Evolutionary conservation across 164 flowering plant genomes (phyloP), one percentile per base, ranked within the genome.

Genomic region (Chimonanthus praecox): DNA sequence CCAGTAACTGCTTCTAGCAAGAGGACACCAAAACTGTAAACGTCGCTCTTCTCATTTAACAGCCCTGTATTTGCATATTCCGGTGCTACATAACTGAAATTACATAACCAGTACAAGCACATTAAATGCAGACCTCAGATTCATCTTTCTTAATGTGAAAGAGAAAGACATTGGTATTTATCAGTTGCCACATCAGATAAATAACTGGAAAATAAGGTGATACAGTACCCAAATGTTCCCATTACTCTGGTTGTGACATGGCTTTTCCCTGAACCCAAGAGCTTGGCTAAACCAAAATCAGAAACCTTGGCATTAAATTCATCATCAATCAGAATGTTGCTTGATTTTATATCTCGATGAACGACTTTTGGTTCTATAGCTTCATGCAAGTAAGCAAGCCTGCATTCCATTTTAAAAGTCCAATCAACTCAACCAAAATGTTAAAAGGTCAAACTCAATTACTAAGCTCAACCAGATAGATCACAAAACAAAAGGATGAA

Each of bases 61-160:
- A 84, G 49, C 20, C 86, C 86, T n/a, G 86, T 80, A 47, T 83
- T 86, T 51, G 89, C 89, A 80, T 86, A 86, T 77, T 86, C 89
- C 54, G 89, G 89, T 18, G 89, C 89, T 33, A 86, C 89, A 74
- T 86, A 86, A 21, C 89, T 86, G 80, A 64, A 75, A 67, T 68
- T 20, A 76, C 61, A 77, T 49, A 54, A 63, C 44, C 9, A 49
- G 13, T 11, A 7, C 21, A 44, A 21, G 44, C 44, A 63, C 60
- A 54, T 54, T 54, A 54, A 13, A 54, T 13, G 60, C 16, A 13
- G 60, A n/a, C 4, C 16, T 11, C 16, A 54, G 60, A n/a, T 54
- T 54, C 60, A 33, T 8, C 10, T 63, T 33, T n/a, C 33, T 20
- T 20, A 21, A 63, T 10, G 15, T 43, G 3, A 63, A 10, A 63